Evolutionary conservation across 164 flowering plant genomes (phyloP).

Genomic region (Amborella trichopoda): DNA sequence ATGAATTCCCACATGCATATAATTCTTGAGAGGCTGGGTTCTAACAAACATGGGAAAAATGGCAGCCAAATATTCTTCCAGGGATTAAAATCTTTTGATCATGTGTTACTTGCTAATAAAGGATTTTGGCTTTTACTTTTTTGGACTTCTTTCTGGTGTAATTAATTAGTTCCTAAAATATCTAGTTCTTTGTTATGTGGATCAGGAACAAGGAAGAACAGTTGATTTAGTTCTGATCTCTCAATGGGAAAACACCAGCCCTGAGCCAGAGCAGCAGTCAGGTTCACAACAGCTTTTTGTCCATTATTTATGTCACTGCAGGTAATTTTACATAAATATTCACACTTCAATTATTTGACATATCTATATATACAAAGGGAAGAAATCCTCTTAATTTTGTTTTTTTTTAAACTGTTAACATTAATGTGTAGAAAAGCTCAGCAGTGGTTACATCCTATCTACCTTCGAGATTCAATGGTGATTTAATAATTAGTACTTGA

Average conservation of each 20-base stretch:
- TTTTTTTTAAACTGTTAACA: too few relatives aligned
- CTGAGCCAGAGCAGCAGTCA: slow-evolving; percentile 4
- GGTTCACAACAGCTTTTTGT: slow-evolving; percentile 34
- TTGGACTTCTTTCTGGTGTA: background rate
- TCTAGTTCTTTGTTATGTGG: slow-evolving; percentile 6
- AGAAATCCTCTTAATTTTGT: too few relatives aligned
- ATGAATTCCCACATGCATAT: background rate
- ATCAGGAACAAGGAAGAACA: slow-evolving; percentile 37
- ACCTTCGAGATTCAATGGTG: background rate
- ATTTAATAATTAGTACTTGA: background rate
- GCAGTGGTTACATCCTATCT: too few relatives aligned
- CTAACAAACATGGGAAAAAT: too few relatives aligned
- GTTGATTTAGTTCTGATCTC: slow-evolving; percentile 77
- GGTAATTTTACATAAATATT: slow-evolving; percentile 26
- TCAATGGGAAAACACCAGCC: slow-evolving; percentile 19
- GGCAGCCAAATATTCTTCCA: background rate
- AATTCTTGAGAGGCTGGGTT: too few relatives aligned
- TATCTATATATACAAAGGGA: too few relatives aligned
- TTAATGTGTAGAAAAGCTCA: too few relatives aligned
- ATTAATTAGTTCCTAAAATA: background rate
- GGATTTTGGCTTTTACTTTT: background rate
- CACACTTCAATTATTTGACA: too few relatives aligned
- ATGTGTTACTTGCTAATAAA: background rate
- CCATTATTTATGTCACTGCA: slow-evolving; percentile 71
- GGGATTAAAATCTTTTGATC: background rate